A percentile compares a stretch with the other conserved stretches of the same genome.
Conservation (phyloP, 768 basidiomycete genomes). For the Lactarius quietus region DNA sequence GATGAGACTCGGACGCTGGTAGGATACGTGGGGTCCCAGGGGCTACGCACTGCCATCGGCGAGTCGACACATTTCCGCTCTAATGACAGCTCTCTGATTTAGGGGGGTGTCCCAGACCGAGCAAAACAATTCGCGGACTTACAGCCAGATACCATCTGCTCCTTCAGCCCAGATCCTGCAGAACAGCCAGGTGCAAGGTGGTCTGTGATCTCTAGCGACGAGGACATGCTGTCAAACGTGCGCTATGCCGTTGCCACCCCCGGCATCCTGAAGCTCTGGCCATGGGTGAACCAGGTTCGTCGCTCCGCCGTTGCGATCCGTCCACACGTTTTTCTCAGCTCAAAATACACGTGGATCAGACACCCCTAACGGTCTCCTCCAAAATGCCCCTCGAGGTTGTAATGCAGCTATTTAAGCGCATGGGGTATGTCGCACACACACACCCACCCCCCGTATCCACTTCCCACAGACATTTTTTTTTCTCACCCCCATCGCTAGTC, state of each 20-base stretch:
- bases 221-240: conserved; percentile 62
- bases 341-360: conserved; percentile 45
- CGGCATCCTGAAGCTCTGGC: conserved; percentile 66
- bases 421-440: conserved; percentile 76
- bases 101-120: conserved; percentile 50
- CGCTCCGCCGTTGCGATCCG: background rate
- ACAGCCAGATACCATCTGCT: conserved; percentile 61
- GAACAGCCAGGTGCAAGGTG: conserved; percentile 49
- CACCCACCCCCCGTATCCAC: background rate
- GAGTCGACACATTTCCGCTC: background rate
- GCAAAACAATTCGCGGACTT: conserved; percentile 62
- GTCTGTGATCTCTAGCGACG: conserved; percentile 57
- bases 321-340: conserved; percentile 1
- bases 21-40: conserved; percentile 87
- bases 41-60: conserved; percentile 87
- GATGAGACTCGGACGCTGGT: conserved; percentile 57
- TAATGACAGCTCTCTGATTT: background rate
- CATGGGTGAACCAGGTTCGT: conserved; percentile 92
- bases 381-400: conserved; percentile 93
- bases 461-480: background rate
- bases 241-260: conserved; percentile 57
- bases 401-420: conserved; percentile 94
- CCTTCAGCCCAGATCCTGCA: conserved; percentile 55
- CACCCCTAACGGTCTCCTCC: conserved; percentile 88
- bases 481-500: conserved; percentile 45